These are phyloP conservation scores for Pseudocercospora fijiensis DNA, from an alignment of 2,329 filamentous ascomycete species.

Conservation along the genomic window DNA sequence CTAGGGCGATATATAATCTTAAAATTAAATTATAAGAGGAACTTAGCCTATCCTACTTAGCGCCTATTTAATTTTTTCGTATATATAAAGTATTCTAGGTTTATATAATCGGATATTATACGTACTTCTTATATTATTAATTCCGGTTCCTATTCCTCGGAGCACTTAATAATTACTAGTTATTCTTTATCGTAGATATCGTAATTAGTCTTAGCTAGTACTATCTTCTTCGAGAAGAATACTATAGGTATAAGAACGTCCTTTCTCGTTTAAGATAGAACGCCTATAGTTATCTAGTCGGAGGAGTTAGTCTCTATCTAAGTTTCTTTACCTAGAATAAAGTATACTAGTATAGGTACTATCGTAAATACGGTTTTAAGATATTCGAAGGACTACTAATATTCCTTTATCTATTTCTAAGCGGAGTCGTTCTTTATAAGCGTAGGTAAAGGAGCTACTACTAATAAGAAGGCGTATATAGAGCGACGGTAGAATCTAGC, in stretches of 20 bases:
- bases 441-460: not conserved
- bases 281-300: not conserved
- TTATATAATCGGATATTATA: conserved; percentile 1
- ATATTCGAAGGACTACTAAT: not conserved
- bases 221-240: conserved; percentile 4
- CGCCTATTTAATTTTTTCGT: not conserved
- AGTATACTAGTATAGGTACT: not conserved
- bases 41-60: conserved; percentile 1
- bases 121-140: not conserved
- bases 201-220: not conserved
- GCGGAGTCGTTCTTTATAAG: not conserved
- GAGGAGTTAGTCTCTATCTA: not conserved
- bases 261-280: not conserved
- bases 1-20: conserved; percentile 1
- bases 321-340: not conserved
- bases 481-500: not conserved
- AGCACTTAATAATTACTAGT: not conserved
- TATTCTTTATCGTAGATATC: not conserved
- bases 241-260: not conserved
- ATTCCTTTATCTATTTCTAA: not conserved
- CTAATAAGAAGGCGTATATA: not conserved
- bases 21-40: conserved; percentile 5
- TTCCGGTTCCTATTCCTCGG: conserved; percentile 1
- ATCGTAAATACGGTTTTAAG: not conserved
- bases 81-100: not conserved